Base-by-base conservation (phyloP, 2,329 filamentous ascomycete species). In the Ophiosphaerella korrae region DNA sequence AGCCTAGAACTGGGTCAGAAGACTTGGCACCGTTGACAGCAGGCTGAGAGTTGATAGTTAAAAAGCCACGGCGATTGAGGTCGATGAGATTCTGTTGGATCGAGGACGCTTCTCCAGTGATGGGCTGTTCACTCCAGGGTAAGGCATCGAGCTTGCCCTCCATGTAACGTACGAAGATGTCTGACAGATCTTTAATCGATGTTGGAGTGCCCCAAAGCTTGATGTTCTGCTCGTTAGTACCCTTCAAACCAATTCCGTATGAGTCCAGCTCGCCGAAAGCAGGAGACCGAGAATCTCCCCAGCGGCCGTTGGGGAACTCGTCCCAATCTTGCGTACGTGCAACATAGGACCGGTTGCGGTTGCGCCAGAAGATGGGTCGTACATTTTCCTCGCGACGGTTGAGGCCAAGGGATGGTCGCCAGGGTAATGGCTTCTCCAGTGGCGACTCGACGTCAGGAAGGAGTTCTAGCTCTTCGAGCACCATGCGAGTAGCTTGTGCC, bases 241-340 rank as follows among this genome's bases (percentile, higher is more conserved):
- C 94, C 62, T 93, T 95, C 64, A 99, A 77, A 38, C 92, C 92
- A 64, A 97, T 91, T 37, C 92, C 93, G 69, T 99, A 97, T 7
- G 91, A 87, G 75, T 97, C 93, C 45, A 97, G 80, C 75, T 97
- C 92, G 67, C 94, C 94, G 68, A 97, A 99, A 43, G 94, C 94
- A 54, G 94, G 94, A 51, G 93, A 97, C 58, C 94, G 85, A 45
- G 92, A 93, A 75, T 99, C 94, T 76, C 94, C 95, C 94, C 94
- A 99, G 74, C 94, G 89, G 40, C 94, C 94, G 80, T 99, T 99
- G 48, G 94, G 94, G 66, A 97, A 99, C 74, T 99, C 94, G 67
- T 99, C 94, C 94, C 94, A 99, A 63, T 97, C 93, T 72, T 97
- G 92, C 0, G 94, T 99, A 48, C 94, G 90, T 48, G 91, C 87